Conservation (phyloP, 768 basidiomycete species). For the Thelephora aurantiotincta region DNA sequence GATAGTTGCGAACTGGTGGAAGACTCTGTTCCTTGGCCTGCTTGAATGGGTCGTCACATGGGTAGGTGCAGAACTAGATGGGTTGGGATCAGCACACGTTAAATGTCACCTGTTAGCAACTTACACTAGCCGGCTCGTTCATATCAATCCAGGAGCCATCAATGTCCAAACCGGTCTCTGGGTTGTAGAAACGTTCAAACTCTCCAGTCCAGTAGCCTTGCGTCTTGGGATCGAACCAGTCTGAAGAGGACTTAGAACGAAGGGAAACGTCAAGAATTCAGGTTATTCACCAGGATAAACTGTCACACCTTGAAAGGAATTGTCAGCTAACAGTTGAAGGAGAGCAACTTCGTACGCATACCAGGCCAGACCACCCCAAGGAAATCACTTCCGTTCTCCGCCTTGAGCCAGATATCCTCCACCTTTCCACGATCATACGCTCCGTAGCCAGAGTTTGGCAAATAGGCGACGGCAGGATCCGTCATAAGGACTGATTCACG, state of each 20-base stretch:
- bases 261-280: constrained; percentile 1
- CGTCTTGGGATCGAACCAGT: constrained; percentile 45
- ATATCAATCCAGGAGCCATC: constrained; percentile 68
- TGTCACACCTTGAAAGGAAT: constrained; percentile 28
- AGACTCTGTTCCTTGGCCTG: constrained; percentile 37
- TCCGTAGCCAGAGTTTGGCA: constrained; percentile 31
- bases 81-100: neutral
- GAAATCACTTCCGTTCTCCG: constrained; percentile 39
- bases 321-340: neutral
- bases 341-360: constrained; percentile 6
- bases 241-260: constrained; percentile 13
- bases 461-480: constrained; percentile 50
- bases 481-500: constrained; percentile 46
- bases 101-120: constrained; percentile 6
- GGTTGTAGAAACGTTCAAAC: constrained; percentile 40
- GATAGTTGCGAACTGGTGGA: constrained; percentile 36
- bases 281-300: constrained; percentile 32
- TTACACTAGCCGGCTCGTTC: constrained; percentile 59
- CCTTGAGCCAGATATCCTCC: constrained; percentile 46
- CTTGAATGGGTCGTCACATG: constrained; percentile 45
- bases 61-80: constrained; percentile 46
- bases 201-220: constrained; percentile 49
- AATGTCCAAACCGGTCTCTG: constrained; percentile 42
- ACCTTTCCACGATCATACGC: constrained; percentile 40
- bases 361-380: constrained; percentile 56